phyloP scores from a whole-genome alignment of 1,139 yeast genomes.

The Petasospora rhodanensis region DNA sequence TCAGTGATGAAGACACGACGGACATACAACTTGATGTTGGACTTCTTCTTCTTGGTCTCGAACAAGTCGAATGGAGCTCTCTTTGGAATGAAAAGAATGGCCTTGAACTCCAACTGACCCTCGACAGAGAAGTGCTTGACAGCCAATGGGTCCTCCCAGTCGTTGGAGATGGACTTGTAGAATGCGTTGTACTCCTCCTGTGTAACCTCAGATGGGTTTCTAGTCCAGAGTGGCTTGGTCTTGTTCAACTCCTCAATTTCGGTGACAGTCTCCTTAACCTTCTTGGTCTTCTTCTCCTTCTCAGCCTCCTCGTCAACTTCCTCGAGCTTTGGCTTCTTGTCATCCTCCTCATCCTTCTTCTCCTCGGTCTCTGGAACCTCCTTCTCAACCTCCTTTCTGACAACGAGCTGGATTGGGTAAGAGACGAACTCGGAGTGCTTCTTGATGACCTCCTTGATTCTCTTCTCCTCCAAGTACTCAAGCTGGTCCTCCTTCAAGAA shows the following conservation, averaged over 20 bases:
- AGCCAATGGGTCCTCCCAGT: constrained; percentile 99
- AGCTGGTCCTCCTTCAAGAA: constrained; percentile 98
- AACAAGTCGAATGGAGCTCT: constrained; percentile 99
- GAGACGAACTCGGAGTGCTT: constrained; percentile 99
- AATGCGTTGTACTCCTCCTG: constrained; percentile 99
- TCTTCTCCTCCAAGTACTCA: constrained; percentile 98
- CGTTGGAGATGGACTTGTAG: constrained; percentile 98
- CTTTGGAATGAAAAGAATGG: constrained; percentile 95
- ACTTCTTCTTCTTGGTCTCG: constrained; percentile 98
- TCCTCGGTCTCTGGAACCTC: constrained; percentile 78
- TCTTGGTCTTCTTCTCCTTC: constrained; percentile 64
- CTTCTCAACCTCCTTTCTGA: constrained; percentile 97
- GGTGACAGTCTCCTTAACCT: constrained; percentile 68
- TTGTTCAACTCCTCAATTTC: constrained; percentile 98
- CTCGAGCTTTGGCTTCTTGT: constrained; percentile 44
- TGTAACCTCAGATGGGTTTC: constrained; percentile 96
- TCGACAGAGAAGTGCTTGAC: constrained; percentile 99
- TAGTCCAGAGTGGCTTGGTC: constrained; percentile 99
- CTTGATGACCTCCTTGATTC: constrained; percentile 98
- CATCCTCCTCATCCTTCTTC: constrained; percentile 50
- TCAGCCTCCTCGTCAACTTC: constrained; percentile 60
- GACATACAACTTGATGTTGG: constrained; percentile 97
- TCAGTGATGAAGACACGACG: constrained; percentile 99
- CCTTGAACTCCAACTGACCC: constrained; percentile 99
- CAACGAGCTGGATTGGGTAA: constrained; percentile 98